phyloP scores from a whole-genome alignment of 2,329 filamentous ascomycete genomes.

The Xylariaceae sp. region DNA sequence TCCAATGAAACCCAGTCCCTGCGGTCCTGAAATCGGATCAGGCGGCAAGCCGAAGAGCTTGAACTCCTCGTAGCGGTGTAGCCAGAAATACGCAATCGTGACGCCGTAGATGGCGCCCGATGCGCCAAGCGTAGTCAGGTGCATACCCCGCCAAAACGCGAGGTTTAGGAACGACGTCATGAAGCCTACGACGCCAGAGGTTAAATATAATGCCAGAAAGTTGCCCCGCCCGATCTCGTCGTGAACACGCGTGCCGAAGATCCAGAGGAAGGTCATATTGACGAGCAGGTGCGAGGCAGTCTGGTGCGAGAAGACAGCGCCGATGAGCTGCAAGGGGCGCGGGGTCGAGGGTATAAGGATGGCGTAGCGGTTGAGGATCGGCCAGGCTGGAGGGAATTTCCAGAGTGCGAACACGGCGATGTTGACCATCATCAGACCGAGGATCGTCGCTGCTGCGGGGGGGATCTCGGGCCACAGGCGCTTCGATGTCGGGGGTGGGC shows the following conservation, averaged over 20 bases:
- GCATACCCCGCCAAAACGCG: slow-evolving; percentile 43
- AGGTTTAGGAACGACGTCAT: slow-evolving; percentile 53
- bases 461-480: slow-evolving; percentile 59
- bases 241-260: slow-evolving; percentile 64
- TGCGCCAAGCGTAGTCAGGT: slow-evolving; percentile 58
- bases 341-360: slow-evolving; percentile 62
- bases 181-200: slow-evolving; percentile 55
- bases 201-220: slow-evolving; percentile 65
- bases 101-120: slow-evolving; percentile 63
- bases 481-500: slow-evolving; percentile 42
- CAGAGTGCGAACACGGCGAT: slow-evolving; percentile 53
- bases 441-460: slow-evolving; percentile 61
- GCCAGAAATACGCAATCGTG: slow-evolving; percentile 58
- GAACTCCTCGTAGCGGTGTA: slow-evolving; percentile 54
- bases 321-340: slow-evolving; percentile 56
- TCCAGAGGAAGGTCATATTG: slow-evolving; percentile 64
- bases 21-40: slow-evolving; percentile 48
- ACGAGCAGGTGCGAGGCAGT: slow-evolving; percentile 53
- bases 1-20: slow-evolving; percentile 52
- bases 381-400: slow-evolving; percentile 63
- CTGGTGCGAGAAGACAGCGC: slow-evolving; percentile 68
- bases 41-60: slow-evolving; percentile 54
- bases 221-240: slow-evolving; percentile 66
- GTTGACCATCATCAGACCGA: slow-evolving; percentile 58
- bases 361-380: slow-evolving; percentile 64